Conservation (phyloP, 2,329 filamentous ascomycete species). For the Rhinocladiella mackenziei region DNA sequence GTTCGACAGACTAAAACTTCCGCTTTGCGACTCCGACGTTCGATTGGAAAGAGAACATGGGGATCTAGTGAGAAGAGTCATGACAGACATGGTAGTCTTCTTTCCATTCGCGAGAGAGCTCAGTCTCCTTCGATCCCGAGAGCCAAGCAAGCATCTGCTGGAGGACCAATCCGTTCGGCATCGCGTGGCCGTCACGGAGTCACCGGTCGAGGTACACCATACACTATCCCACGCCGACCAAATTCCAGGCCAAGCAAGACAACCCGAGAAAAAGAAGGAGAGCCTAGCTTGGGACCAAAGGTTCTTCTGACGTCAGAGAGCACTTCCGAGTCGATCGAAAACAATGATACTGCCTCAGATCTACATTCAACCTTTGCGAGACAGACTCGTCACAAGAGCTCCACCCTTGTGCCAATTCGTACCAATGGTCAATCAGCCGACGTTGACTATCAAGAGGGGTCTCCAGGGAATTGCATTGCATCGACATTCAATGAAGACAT, state of each 20-base stretch:
- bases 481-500: neutral
- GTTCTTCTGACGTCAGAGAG: neutral
- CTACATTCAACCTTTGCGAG: no score
- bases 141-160: conserved; percentile 2
- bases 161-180: conserved; percentile 14
- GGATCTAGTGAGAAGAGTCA: conserved; percentile 8
- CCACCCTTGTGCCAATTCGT: no score
- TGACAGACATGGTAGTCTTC: conserved; percentile 1
- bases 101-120: conserved; percentile 6
- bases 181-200: conserved; percentile 20
- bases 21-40: conserved; percentile 11
- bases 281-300: neutral
- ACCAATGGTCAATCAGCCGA: no score
- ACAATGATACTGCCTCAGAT: no score
- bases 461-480: no score
- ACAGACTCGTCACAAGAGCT: no score
- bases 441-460: no score
- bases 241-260: neutral
- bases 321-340: no score
- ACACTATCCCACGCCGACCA: conserved; percentile 13
- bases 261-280: neutral
- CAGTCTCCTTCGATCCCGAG: conserved; percentile 6
- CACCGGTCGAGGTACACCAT: conserved; percentile 24
- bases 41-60: conserved; percentile 14
- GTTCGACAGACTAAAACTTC: conserved; percentile 22